Base-by-base conservation (phyloP, 2,329 filamentous ascomycete species). In the Colletotrichum brevisporum region DNA sequence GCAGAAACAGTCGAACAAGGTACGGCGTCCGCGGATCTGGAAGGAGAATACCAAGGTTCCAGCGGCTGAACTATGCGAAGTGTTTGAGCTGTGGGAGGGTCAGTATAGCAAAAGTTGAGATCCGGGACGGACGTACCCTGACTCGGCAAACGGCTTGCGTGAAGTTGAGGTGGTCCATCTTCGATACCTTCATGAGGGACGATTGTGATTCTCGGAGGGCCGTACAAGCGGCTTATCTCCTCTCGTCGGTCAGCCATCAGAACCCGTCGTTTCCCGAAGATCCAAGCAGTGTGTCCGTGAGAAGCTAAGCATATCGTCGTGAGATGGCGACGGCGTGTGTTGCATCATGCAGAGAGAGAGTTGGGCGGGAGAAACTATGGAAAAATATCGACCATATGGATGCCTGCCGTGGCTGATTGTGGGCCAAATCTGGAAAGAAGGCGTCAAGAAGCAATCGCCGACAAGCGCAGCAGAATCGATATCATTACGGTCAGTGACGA, bases 131-230 rank as follows among this genome's bases (percentile, higher is more conserved):
- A 59, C 61, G 26, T 39, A 72, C 71, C 41, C 47, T 66, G 69
- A 41, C 52, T 56, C n/a, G 69, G 69, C 47, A 61, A 15, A 48
- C 71, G 64, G 41, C 58, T 71, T 21, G 51, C 36, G 41, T 72
- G 71, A 58, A 72, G 54, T 24, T 48, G 52, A 24, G 71, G 71
- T 18, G 62, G 69, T 53, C 63, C 71, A 55, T 69, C 69, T 36
- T 63, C 65, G 16, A 50, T 18, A 36, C 58, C 69, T 43, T 69
- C 59, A 48, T 62, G 57, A 54, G 71, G 71, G 18, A 72, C 27
- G 41, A 72, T 43, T 6, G 71, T 72, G 39, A 72, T 69, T 58
- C 51, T 59, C 13, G 71, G 69, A 47, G 71, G 71, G 65, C 71
- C 71, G 51, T 72, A 63, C 43, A 72, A 54, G 48, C 71, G 71